phyloP scores from a whole-genome alignment of 2,329 filamentous ascomycete genomes.

The Thelonectria blattea region DNA sequence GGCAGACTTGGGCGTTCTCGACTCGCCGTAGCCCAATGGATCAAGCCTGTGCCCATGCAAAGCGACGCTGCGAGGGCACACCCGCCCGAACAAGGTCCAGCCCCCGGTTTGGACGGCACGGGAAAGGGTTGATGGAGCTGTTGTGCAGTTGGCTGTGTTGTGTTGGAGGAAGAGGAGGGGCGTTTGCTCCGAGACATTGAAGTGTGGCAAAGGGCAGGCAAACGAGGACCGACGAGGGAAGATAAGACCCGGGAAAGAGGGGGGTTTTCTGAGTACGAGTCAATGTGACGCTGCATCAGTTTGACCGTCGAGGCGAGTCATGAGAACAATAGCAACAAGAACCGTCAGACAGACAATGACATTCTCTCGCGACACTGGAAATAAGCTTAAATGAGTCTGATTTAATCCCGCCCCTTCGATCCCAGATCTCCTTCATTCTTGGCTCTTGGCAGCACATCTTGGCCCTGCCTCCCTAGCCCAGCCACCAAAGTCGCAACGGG shows the following conservation, averaged over 20 bases:
- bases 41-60: background rate
- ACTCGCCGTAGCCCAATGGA: background rate
- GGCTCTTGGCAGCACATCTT: background rate
- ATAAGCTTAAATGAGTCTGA: background rate
- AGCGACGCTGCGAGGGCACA: background rate
- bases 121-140: background rate
- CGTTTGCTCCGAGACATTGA: no score
- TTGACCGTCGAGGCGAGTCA: no score
- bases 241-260: no score
- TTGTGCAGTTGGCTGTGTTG: background rate
- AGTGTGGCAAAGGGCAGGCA: no score
- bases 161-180: background rate
- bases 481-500: no score
- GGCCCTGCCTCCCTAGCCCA: no score
- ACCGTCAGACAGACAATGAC: no score
- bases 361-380: background rate
- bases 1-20: conserved; percentile 2
- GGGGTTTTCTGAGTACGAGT: no score
- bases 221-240: no score
- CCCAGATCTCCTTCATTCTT: background rate
- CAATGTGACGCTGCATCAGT: no score
- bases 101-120: background rate
- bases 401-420: background rate
- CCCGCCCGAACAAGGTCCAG: background rate
- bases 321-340: no score